Base-by-base conservation (phyloP, 352 stramenopile species). In the Phytophthora niederhauseri region DNA sequence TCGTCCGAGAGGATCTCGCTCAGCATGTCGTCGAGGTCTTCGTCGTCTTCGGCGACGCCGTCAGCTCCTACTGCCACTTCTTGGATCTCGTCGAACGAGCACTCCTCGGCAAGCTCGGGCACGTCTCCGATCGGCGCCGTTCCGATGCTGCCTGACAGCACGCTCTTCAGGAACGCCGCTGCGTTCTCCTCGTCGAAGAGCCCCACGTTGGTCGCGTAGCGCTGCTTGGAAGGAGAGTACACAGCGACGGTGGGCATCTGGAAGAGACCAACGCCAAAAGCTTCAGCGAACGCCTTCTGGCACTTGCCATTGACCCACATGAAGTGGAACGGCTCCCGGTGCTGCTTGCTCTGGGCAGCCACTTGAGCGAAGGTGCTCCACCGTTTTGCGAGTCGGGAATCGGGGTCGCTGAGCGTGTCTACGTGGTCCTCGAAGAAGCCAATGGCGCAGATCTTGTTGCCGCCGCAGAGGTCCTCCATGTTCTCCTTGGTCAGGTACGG, bases 221-320 rank as follows among this genome's bases (percentile, higher is more conserved):
- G 87, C 9, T 76, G 73, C 71, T 93, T 93, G 0, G 81, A 79
- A n/a, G 85, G 81, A 12, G 87, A 91, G 56, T 91, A 93, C 14
- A 95, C 82, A 14, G 82, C 82, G 1, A 95, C 59, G 0, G 85
- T 92, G 7, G 84, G 87, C 80, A 95, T 90, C 50, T 95, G 85
- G 64, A 87, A 95, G 19, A 77, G 64, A 8, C 84, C 87, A 28
- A 93, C 70, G 12, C 81, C 85, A 41, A 95, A 92, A 12, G 79
- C 85, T 46, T 84, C 79, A 0, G 87, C 87, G 41, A 93, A 92
- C 0, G 74, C 66, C n/a, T 67, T 80, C 46, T 95, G 87, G 45
- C 87, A 95, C 53, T 88, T 89, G 22, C 85, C 87, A 30, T 91
- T 92, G 12, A 86, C 76, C 81, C 82, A 91, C 80, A 93, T 86